Evolutionary conservation across 2,329 filamentous ascomycete species (phyloP), one percentile per base, ranked within the genome.

Genomic region (Nemania sp.): DNA sequence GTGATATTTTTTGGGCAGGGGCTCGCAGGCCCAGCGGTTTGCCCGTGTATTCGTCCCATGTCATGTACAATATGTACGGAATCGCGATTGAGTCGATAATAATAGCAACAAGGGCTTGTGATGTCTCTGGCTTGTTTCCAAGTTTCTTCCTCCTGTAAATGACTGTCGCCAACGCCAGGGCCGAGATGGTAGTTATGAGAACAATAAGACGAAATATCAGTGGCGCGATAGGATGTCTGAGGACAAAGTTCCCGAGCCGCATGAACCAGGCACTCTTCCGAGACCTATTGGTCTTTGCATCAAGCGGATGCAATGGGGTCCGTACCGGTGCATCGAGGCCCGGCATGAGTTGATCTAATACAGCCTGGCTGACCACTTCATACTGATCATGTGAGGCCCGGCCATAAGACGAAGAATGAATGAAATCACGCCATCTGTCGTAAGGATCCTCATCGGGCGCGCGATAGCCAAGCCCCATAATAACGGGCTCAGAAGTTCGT

Each of bases 41-140:
- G 24, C 91, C 90, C 5, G 90, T 94, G 73, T 97, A 97, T 74
- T 99, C 94, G 68, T 99, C 94, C 75, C 87, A 96, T 20, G 92
- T 95, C 75, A 97, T 94, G 74, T 96, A 97, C 43, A 89, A 76
- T 50, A 95, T 88, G 73, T 97, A 99, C 2, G 93, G 84, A 54
- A 97, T 81, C 3, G 94, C 93, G 12, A 97, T 81, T 6, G 88
- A 85, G 72, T 97, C 93, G 33, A 99, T 89, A 30, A 90, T 83
- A 49, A 97, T 87, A 24, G 93, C 93, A 75, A 97, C 91, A 54
- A 91, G 82, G 6, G 91, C 89, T 46, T 94, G 95, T 33, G 88
- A 84, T 24, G 82, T 84, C 68, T 90, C 86, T 2, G 77, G 73
- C 24, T 67, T 69, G 11, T 67, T 66, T 70, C 67, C 71, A 53